Evolutionary conservation across 2,329 filamentous ascomycete species (phyloP).

Genomic region (Penicillium sclerotigenum): DNA sequence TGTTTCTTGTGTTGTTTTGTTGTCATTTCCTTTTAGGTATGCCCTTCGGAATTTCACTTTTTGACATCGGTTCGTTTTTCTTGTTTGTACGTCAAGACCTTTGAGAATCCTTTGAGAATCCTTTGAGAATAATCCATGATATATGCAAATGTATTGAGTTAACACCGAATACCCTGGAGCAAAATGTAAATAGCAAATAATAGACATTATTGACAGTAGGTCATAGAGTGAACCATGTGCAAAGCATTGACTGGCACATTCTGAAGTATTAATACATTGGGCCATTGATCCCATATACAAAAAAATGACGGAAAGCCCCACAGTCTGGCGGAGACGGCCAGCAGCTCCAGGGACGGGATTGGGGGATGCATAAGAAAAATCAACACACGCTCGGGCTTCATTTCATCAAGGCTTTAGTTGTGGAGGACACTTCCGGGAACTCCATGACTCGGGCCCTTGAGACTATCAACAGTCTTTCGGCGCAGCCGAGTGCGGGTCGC

Average conservation of each 20-base stretch:
- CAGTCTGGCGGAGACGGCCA: slow-evolving; percentile 30
- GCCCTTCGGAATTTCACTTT: neutral
- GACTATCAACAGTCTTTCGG: slow-evolving; percentile 38
- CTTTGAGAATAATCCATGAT: neutral
- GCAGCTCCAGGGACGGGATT: slow-evolving; percentile 27
- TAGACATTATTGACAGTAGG: slow-evolving; percentile 27
- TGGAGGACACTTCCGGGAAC: slow-evolving; percentile 43
- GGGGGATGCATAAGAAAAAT: slow-evolving; percentile 18
- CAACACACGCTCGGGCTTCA: slow-evolving; percentile 8
- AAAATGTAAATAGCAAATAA: slow-evolving; percentile 4
- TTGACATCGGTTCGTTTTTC: neutral
- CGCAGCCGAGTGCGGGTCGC: slow-evolving; percentile 34
- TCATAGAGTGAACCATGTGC: slow-evolving; percentile 24
- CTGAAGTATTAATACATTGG: slow-evolving; percentile 36
- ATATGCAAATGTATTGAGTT: neutral
- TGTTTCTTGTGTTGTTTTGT: neutral
- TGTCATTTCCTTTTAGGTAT: neutral
- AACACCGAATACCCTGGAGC: neutral
- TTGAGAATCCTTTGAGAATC: too few relatives aligned
- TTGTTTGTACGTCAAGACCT: neutral
- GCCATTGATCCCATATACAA: slow-evolving; percentile 21
- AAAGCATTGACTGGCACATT: slow-evolving; percentile 26
- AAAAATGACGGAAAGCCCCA: slow-evolving; percentile 13
- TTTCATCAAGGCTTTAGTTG: slow-evolving; percentile 23
- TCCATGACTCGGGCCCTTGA: slow-evolving; percentile 38